A percentile compares a stretch with the other conserved stretches of the same genome.
Conservation (phyloP, 768 basidiomycete genomes). For the Rhizopogon vesiculosus region DNA sequence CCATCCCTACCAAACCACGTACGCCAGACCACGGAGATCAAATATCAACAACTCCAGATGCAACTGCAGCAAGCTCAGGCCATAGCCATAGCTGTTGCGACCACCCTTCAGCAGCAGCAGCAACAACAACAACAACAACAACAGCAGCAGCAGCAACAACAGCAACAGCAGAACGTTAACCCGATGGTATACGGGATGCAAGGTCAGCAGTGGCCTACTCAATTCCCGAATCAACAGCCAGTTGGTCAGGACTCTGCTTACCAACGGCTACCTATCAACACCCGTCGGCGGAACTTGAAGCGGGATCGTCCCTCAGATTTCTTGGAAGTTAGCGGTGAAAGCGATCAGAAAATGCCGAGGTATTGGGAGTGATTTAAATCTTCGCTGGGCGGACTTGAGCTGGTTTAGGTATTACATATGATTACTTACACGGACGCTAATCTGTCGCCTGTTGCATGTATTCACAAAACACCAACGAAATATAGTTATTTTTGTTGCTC, state of each 20-base stretch:
- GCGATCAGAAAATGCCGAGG: slow-evolving; percentile 59
- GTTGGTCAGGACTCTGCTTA: slow-evolving; percentile 79
- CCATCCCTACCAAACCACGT: slow-evolving; percentile 65
- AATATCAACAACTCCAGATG: slow-evolving; percentile 75
- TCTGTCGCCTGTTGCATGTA: slow-evolving; percentile 10
- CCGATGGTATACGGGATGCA: slow-evolving; percentile 38
- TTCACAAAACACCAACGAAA: slow-evolving; percentile 7
- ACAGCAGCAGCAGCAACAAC: slow-evolving; percentile 36
- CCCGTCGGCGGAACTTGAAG: slow-evolving; percentile 71
- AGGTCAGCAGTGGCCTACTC: slow-evolving; percentile 45
- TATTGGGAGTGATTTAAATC: slow-evolving; percentile 63
- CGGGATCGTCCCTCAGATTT: slow-evolving; percentile 84
- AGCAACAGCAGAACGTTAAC: slow-evolving; percentile 22
- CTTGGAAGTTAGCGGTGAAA: slow-evolving; percentile 63
- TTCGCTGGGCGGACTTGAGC: not conserved
- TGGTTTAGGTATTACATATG: slow-evolving; percentile 4
- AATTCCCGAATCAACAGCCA: slow-evolving; percentile 60
- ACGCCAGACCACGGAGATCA: slow-evolving; percentile 77
- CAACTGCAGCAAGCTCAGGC: slow-evolving; percentile 78
- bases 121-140: slow-evolving; percentile 34
- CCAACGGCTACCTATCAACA: slow-evolving; percentile 79
- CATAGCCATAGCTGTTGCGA: slow-evolving; percentile 57
- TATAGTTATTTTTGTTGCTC: slow-evolving; percentile 3
- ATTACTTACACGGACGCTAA: not conserved
- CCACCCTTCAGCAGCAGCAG: slow-evolving; percentile 51